phyloP scores from a whole-genome alignment of 169 alveolate genomes.

The Eimeria necatrix region DNA sequence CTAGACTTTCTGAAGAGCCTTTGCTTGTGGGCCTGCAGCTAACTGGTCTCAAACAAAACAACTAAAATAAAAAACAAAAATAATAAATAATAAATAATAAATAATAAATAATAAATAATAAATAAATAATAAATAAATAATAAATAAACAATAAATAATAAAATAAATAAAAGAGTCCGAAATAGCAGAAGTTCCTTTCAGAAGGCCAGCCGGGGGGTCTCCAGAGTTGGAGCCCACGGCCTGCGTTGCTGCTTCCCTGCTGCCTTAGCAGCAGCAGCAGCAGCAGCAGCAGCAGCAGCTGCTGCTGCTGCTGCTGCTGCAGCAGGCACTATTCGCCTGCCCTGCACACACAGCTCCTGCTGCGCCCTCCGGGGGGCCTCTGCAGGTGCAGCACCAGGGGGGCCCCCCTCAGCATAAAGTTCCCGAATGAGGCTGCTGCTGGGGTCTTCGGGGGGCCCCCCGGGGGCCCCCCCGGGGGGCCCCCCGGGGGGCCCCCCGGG shows the following conservation, averaged over 20 bases:
- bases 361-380: not conserved
- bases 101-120: too few species aligned
- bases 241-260: not conserved
- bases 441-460: not conserved
- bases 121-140: too few species aligned
- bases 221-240: too few species aligned
- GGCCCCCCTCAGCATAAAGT: constrained; percentile 37
- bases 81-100: too few species aligned
- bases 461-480: not conserved
- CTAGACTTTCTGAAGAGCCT: too few species aligned
- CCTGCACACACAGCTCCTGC: constrained; percentile 7
- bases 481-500: not conserved
- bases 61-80: too few species aligned
- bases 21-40: too few species aligned
- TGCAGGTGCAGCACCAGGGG: constrained; percentile 4
- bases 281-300: not conserved
- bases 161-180: too few species aligned
- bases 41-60: too few species aligned
- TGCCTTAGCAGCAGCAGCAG: not conserved
- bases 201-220: too few species aligned
- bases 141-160: too few species aligned
- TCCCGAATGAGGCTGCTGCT: not conserved
- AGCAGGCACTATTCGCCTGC: not conserved
- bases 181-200: too few species aligned
- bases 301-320: not conserved